Evolutionary conservation across 139 green algal species (phyloP).

Genomic region (Coelastrella sp.): DNA sequence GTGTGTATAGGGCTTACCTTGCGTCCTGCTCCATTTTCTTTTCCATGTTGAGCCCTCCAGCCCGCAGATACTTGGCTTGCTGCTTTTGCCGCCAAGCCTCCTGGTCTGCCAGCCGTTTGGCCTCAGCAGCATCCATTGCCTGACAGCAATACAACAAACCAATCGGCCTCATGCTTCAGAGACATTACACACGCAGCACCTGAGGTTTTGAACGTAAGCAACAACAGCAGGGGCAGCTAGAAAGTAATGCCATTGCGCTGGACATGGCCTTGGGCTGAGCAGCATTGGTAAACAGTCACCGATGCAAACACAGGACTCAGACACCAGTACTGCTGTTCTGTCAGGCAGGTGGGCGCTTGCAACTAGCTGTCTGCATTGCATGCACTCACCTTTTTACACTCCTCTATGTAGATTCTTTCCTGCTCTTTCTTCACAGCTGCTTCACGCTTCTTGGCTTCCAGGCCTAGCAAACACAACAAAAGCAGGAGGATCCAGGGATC

Average conservation of each 20-base stretch:
- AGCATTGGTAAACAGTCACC: too few relatives aligned
- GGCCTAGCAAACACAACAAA: background rate
- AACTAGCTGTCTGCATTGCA: background rate
- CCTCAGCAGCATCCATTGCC: conserved; percentile 41
- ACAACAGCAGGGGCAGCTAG: too few relatives aligned
- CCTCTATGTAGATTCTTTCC: conserved; percentile 18
- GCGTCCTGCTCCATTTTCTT: conserved; percentile 8
- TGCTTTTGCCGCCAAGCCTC: conserved; percentile 17
- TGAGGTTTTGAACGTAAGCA: too few relatives aligned
- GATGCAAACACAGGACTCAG: too few relatives aligned
- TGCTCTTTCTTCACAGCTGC: background rate
- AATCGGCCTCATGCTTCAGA: background rate
- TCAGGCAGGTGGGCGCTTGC: background rate
- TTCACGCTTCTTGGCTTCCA: conserved; percentile 9
- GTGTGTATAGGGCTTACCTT: background rate
- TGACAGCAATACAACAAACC: background rate
- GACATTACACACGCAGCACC: background rate
- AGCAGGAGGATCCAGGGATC: too few relatives aligned
- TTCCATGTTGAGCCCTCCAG: conserved; percentile 23
- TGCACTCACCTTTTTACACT: conserved; percentile 27
- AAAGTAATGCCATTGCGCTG: too few relatives aligned
- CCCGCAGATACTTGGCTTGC: conserved; percentile 14
- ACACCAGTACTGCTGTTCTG: too few relatives aligned
- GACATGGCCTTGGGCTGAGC: too few relatives aligned
- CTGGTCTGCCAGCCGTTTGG: conserved; percentile 24